Evolutionary conservation across 805 yeast genomes (phyloP), one percentile per base, ranked within the genome.

Genomic region (Debaryomyces tyrocola): DNA sequence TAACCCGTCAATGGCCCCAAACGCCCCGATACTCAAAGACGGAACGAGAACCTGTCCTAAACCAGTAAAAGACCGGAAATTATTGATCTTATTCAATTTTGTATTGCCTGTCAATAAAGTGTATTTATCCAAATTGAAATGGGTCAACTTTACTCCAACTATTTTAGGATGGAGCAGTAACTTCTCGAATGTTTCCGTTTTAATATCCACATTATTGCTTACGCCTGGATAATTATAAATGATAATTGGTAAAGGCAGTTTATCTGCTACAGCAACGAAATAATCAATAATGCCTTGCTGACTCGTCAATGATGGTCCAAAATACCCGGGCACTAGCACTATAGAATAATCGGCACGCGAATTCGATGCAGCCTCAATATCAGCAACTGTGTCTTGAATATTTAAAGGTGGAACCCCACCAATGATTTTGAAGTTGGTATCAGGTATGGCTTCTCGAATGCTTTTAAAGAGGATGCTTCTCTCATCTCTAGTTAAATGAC

Each of bases 181-280:
- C 12, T 17, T 46, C 38, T 57, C 57, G 41, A 55, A 60, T 6
- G 66, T 53, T 14, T 63, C 62, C 10, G 53, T 43, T 3, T 52
- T 44, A 20, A 66, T 44, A 9, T 57, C 58, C 33, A 67, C 62
- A 28, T 64, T 65, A 37, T 70, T 70, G 35, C 62, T 42, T n/a
- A 62, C 66, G 6, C 70, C 72, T 18, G 74, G 74, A 43, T 66
- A 70, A 34, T 67, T 57, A 48, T 70, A 69, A 36, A 70, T 60
- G 43, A 69, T 46, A 2, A 70, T 53, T 18, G 75, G 75, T 12
- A 70, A 49, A 0, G 57, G 60, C 20, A 70, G 58, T 27, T 51
- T 50, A 34, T 62, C 62, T 20, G 72, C 74, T 33, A 69, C 61
- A 10, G 44, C 47, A 2, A 43, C 37, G 53, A 62, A 69, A 47